phyloP scores from a whole-genome alignment of 192 early-diverging fungal genomes.

The Coemansia sp. region DNA sequence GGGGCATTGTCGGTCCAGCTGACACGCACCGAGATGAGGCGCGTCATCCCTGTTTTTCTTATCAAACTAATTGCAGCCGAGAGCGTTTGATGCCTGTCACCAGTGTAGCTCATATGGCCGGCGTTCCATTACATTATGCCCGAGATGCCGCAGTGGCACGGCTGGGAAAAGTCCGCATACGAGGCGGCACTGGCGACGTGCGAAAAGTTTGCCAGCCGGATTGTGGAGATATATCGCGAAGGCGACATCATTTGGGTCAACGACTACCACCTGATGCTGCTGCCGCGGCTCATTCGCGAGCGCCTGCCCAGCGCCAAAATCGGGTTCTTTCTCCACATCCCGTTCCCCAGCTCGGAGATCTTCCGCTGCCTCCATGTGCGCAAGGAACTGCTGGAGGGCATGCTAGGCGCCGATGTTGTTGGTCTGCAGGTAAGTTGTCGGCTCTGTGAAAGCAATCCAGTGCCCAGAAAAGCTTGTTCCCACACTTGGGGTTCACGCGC shows the following conservation, averaged over 20 bases:
- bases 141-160: constrained; percentile 78
- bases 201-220: constrained; percentile 77
- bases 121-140: constrained; percentile 94
- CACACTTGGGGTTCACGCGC: not conserved
- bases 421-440: constrained; percentile 69
- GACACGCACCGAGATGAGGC: too few species aligned
- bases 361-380: constrained; percentile 87
- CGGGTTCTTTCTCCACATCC: constrained; percentile 95
- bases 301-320: constrained; percentile 80
- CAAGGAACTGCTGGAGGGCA: constrained; percentile 83
- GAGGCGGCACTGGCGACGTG: constrained; percentile 81
- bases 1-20: too few species aligned
- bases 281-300: constrained; percentile 83
- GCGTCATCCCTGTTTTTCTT: too few species aligned
- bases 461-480: not conserved
- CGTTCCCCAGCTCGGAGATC: constrained; percentile 93
- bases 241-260: constrained; percentile 97
- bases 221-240: constrained; percentile 68
- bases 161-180: constrained; percentile 76
- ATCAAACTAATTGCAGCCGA: not conserved
- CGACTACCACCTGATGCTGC: constrained; percentile 95
- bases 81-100: not conserved
- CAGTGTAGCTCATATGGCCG: constrained; percentile 83
- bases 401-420: constrained; percentile 82
- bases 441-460: too few species aligned